Evolutionary conservation across 345 rosid genomes (phyloP).

Genomic region (Hirschfeldia incana): DNA sequence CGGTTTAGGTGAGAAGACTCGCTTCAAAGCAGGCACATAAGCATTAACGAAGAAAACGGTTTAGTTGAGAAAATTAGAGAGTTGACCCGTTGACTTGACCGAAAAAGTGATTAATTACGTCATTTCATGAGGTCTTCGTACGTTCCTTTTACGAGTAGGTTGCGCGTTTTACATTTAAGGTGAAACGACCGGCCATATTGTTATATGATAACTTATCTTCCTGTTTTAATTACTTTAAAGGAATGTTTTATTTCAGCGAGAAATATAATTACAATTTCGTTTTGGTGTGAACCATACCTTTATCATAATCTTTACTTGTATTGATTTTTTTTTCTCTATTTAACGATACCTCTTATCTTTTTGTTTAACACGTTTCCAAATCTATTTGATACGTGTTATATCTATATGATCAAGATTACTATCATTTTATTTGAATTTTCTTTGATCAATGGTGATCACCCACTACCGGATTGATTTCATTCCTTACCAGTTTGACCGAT

Average conservation of each 20-base stretch:
- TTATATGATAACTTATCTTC: neutral
- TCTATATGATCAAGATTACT: slow-evolving; percentile 5
- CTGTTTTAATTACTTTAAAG: neutral
- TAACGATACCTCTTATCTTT: neutral
- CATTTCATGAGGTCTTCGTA: neutral
- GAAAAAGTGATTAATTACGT: neutral
- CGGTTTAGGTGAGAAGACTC: neutral
- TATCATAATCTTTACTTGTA: neutral
- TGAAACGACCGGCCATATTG: slow-evolving; percentile 20
- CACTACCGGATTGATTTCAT: slow-evolving; percentile 26
- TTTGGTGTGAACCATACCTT: neutral
- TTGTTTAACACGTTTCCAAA: neutral
- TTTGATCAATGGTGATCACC: slow-evolving; percentile 19
- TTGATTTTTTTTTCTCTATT: neutral
- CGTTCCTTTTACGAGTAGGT: slow-evolving; percentile 26
- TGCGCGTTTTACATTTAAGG: slow-evolving; percentile 29
- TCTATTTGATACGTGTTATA: neutral
- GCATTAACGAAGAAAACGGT: slow-evolving; percentile 2
- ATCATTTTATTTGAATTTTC: neutral
- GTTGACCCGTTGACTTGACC: slow-evolving; percentile 7
- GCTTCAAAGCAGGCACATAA: neutral
- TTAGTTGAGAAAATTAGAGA: slow-evolving; percentile 14
- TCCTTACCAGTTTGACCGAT: neutral
- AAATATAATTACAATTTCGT: neutral
- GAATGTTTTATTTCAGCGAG: neutral